These are phyloP conservation scores for Turnera subulata DNA, from an alignment of 345 rosid genomes.

Conservation along the genomic window DNA sequence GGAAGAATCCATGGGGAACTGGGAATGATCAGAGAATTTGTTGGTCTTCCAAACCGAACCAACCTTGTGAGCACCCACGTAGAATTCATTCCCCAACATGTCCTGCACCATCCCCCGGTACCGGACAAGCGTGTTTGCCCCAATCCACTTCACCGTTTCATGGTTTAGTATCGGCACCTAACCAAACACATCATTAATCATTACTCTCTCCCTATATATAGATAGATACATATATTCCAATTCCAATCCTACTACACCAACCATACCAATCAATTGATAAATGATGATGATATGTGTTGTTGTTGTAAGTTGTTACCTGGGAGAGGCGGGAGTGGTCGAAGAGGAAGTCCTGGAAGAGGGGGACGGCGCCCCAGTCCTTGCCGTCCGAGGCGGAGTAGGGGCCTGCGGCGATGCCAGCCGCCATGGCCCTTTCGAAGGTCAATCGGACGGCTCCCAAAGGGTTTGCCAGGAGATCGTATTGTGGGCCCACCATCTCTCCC, in stretches of 20 bases:
- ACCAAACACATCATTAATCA: too few species aligned
- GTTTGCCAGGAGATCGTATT: conserved; percentile 72
- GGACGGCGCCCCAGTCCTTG: conserved; percentile 86
- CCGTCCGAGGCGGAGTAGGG: conserved; percentile 62
- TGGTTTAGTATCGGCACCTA: conserved; percentile 71
- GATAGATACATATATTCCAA: too few species aligned
- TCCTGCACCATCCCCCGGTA: conserved; percentile 96
- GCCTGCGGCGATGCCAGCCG: conserved; percentile 55
- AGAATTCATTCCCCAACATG: conserved; percentile 94
- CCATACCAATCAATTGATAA: too few species aligned
- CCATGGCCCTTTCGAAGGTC: conserved; percentile 66
- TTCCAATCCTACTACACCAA: too few species aligned
- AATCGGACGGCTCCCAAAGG: conserved; percentile 88
- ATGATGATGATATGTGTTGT: too few species aligned
- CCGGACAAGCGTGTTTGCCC: conserved; percentile 68
- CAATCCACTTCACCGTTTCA: conserved; percentile 45
- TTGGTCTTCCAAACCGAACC: conserved; percentile 81
- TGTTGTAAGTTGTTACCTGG: too few species aligned
- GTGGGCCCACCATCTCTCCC: conserved; percentile 68
- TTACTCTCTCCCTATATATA: too few species aligned
- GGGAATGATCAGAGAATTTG: conserved; percentile 65
- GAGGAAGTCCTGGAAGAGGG: conserved; percentile 72
- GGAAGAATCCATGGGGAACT: conserved; percentile 43
- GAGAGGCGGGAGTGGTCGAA: conserved; percentile 55
- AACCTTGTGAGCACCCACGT: conserved; percentile 87